Base-by-base conservation (phyloP, 768 basidiomycete genomes). In the Leccinellum luteum region DNA sequence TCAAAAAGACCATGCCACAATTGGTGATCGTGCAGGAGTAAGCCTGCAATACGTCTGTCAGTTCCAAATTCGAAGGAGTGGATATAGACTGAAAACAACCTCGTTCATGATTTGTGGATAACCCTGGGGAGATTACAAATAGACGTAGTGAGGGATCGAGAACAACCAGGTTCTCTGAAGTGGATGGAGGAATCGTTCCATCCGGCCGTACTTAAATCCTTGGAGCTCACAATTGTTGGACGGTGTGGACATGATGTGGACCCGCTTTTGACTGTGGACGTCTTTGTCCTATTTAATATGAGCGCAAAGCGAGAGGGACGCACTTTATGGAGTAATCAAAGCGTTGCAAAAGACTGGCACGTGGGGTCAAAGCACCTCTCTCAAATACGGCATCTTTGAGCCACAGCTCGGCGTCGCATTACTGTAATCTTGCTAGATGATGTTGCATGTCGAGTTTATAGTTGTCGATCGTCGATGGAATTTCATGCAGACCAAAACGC, bases 91-190 rank as follows among this genome's bases (percentile, higher is more conserved):
- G n/a, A 21, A 12, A 47, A 23, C 43, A 47, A 60, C 66, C 17
- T 56, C 48, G 28, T 19, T 8, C 65, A 65, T 68, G 43, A 17
- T 27, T 27, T 45, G 10, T 14, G 6, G 17, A 38, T 45, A 43
- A 41, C 7, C 6, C 10, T n/a, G 27, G 52, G 6, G 21, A 5
- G 27, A 38, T 21, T 15, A 30, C 5, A 9, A n/a, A 15, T 19
- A 3, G 38, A 21, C 15, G 19, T 8, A 7, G 51, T 35, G 12
- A 28, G 17, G 23, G 31, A n/a, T 10, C 3, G 57, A 56, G 58
- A 62, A 57, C 45, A 54, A 55, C 60, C 60, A 65, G 64, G 43
- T 54, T 48, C 56, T 60, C 56, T 31, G 23, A 31, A 38, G 17
- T n/a, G 45, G 31, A 17, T n/a, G 19, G 21, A 32, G 15, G n/a